Evolutionary conservation across 495 filamentous ascomycete genomes (phyloP).

Genomic region (Talaromyces proteolyticus): DNA sequence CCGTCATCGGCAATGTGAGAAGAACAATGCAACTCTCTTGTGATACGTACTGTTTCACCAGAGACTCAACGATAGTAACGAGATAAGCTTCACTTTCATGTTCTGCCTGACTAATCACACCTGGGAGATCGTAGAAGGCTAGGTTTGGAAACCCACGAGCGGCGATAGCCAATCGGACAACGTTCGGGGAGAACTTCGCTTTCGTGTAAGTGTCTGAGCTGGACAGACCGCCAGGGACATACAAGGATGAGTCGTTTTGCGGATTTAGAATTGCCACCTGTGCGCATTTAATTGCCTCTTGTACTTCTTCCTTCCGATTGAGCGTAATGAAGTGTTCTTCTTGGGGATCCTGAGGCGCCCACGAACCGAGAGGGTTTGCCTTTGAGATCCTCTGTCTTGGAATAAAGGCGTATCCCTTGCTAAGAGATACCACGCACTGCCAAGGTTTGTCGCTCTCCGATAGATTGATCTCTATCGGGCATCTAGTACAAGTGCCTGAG

Average conservation of each 20-base stretch:
- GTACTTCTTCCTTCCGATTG: conserved; percentile 40
- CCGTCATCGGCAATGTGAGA: conserved; percentile 68
- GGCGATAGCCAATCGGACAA: conserved; percentile 66
- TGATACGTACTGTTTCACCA: conserved; percentile 61
- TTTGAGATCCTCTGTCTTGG: conserved; percentile 11
- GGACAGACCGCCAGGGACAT: conserved; percentile 31
- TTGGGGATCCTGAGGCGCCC: conserved; percentile 30
- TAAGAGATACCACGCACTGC: conserved; percentile 58
- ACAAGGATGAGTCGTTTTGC: conserved; percentile 27
- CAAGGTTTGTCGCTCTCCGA: conserved; percentile 48
- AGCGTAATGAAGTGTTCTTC: conserved; percentile 36
- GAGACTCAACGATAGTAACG: conserved; percentile 58
- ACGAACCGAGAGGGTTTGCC: conserved; percentile 35
- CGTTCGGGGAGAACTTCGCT: conserved; percentile 72
- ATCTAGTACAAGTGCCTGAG: conserved; percentile 67
- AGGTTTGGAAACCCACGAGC: conserved; percentile 62
- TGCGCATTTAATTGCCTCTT: conserved; percentile 56
- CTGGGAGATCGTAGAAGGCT: conserved; percentile 77
- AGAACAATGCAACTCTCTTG: conserved; percentile 64
- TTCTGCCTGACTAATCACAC: conserved; percentile 63
- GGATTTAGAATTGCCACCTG: conserved; percentile 72
- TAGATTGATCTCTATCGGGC: conserved; percentile 73
- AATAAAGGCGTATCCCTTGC: conserved; percentile 46
- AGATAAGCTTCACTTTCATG: conserved; percentile 58
- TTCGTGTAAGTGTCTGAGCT: conserved; percentile 21